Evolutionary conservation across 805 yeast genomes (phyloP), one percentile per base, ranked within the genome.

Genomic region (Candida michaelii): DNA sequence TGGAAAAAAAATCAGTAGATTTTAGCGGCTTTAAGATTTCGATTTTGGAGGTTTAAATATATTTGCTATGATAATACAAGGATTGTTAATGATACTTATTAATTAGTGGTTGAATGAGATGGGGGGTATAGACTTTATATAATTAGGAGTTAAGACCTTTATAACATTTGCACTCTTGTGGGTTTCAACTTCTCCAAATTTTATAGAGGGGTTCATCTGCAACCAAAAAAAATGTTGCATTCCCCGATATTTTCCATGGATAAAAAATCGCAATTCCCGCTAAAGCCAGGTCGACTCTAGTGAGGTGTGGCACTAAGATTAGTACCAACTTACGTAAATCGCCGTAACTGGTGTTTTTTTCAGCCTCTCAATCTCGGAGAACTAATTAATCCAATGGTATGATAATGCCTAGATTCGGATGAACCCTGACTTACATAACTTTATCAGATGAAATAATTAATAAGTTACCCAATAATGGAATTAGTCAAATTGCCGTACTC

Each of bases 331-430:
- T n/a, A n/a, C n/a, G n/a, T n/a, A n/a, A n/a, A n/a, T n/a, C n/a
- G n/a, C n/a, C n/a, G 13, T 25, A 7, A 25, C n/a, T 25, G 27
- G 23, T 21, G 5, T 8, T 12, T 6, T 12, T 18, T 17, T 31
- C 35, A 31, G 35, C 35, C 35, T 18, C 15, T 31, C 35, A 31
- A 31, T 31, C 35, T 31, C 35, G 35, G 35, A 31, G 18, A 31
- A 18, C 35, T n/a, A 30, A 18, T 31, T 31, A 31, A 15, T 17
- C 35, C 35, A 31, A 31, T 31, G 11, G 12, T 31, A 11, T 8
- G 13, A 16, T 30, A 15, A 30, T 16, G 19, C 33, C 33, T 12
- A 16, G 21, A 9, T 6, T 16, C 13, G 21, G 33, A 17, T 10
- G 33, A 30, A 30, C 15, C 33, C 21, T 16, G 15, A 6, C n/a